These are phyloP conservation scores for Zalaria sp. DNA, from an alignment of 2,329 filamentous ascomycete species.

Conservation along the genomic window DNA sequence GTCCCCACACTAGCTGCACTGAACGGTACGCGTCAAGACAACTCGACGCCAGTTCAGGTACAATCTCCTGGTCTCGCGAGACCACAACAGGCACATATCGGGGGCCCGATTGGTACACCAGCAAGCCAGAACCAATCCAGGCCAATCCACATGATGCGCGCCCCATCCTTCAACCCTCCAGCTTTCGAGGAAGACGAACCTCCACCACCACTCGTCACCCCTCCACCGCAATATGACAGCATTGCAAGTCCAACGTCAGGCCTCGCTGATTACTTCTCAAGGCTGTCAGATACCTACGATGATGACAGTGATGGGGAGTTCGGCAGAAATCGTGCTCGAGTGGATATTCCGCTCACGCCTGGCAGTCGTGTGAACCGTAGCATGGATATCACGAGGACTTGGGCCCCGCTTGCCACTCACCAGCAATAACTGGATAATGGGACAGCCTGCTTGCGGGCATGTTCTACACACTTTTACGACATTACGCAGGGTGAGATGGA, in stretches of 20 bases:
- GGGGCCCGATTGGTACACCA: constrained; percentile 20
- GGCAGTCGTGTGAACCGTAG: constrained; percentile 48
- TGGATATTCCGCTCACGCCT: constrained; percentile 48
- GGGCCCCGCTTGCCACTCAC: constrained; percentile 17
- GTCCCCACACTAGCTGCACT: constrained; percentile 47
- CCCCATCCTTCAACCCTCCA: constrained; percentile 77
- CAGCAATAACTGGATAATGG: not conserved
- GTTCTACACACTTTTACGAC: too few species aligned
- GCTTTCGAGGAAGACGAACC: constrained; percentile 71
- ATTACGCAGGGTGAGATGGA: too few species aligned
- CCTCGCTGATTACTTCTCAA: constrained; percentile 75
- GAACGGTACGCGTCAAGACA: constrained; percentile 18
- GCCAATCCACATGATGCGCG: constrained; percentile 72
- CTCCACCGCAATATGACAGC: constrained; percentile 71
- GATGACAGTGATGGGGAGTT: constrained; percentile 40
- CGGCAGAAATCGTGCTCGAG: constrained; percentile 17
- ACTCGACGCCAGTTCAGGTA: constrained; percentile 13
- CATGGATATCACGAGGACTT: constrained; percentile 48
- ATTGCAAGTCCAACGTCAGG: constrained; percentile 59
- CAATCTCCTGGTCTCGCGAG: constrained; percentile 36
- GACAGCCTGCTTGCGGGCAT: too few species aligned
- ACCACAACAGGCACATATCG: constrained; percentile 31
- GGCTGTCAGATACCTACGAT: constrained; percentile 54
- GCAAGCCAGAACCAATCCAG: constrained; percentile 38
- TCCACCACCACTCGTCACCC: constrained; percentile 60